Conservation (phyloP, 441 rosid genomes). For the Corymbia calophylla region DNA sequence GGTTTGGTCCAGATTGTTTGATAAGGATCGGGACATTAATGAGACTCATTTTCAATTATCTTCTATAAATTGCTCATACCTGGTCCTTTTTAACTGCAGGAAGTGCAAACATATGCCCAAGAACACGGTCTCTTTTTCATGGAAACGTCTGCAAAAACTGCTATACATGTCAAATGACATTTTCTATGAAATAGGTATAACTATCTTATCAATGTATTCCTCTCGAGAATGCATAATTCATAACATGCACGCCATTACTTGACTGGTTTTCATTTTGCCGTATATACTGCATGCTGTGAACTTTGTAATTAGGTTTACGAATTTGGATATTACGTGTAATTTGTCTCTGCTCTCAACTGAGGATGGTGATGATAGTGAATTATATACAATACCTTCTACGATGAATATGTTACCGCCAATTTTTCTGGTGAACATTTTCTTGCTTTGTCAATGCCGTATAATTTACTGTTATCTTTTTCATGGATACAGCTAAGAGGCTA, state of each 20-base stretch:
- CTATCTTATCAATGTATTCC: background rate
- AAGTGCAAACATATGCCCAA: slow-evolving; percentile 73
- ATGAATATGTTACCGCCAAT: no score
- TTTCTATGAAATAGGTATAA: slow-evolving; percentile 81
- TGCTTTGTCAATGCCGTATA: background rate
- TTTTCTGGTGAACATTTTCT: background rate
- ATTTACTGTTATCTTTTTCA: background rate
- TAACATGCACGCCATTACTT: background rate
- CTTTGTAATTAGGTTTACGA: no score
- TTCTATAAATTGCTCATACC: background rate
- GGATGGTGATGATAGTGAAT: no score
- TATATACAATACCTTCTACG: background rate
- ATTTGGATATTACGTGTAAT: background rate
- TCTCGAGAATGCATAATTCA: background rate
- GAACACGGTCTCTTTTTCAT: slow-evolving; percentile 82
- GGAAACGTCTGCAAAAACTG: slow-evolving; percentile 98
- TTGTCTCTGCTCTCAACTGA: background rate
- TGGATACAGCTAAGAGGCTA: slow-evolving; percentile 48
- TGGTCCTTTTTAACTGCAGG: slow-evolving; percentile 36
- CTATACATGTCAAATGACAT: slow-evolving; percentile 79
- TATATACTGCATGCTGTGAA: background rate
- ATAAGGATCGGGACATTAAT: background rate
- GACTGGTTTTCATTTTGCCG: background rate
- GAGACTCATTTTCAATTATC: no score
- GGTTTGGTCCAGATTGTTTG: background rate